Evolutionary conservation across 495 filamentous ascomycete genomes (phyloP), one percentile per base, ranked within the genome.

Genomic region (Tuber borchii): DNA sequence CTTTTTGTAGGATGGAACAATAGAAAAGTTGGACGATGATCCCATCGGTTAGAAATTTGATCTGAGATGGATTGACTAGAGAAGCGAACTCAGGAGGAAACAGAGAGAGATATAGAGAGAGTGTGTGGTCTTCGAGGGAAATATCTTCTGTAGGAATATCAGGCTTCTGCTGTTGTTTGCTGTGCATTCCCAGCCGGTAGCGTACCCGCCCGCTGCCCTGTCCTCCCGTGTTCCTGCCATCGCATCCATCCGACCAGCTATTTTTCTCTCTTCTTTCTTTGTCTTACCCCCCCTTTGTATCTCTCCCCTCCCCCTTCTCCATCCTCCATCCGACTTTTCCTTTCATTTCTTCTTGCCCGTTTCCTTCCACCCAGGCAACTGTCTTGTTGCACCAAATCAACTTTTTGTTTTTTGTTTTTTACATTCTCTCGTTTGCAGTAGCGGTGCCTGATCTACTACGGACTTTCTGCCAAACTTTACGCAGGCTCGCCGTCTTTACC

Each of bases 191-290:
- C n/a, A 61, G 51, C 51, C 12, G n/a, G 26, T 31, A 26, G 51
- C n/a, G 4, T 12, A 19, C 34, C 71, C 65, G 43, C 45, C 69
- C 70, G 56, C 75, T 74, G 51, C 34, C 34, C 75, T 75, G 74
- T 76, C 71, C 34, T 71, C 73, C 73, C 75, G 48, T 78, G 73
- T 74, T 74, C 74, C 71, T 77, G 71, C 34, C 34, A 37, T 37
- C 34, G 34, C 34, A 37, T 37, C 74, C 40, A 37, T 71, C 40
- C 77, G 46, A 46, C 68, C n/a, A 44, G 40, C n/a, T n/a, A n/a
- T n/a, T n/a, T n/a, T n/a, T n/a, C n/a, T n/a, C 61, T 78, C 46
- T 61, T 56, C 48, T 74, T 44, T 37, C 61, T 70, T 69, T 71
- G 42, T 73, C 74, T 70, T 79, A 56, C 42, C 34, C 34, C 48